Base-by-base conservation (phyloP, 2,329 filamentous ascomycete genomes). In the Ceratocystis destructans region DNA sequence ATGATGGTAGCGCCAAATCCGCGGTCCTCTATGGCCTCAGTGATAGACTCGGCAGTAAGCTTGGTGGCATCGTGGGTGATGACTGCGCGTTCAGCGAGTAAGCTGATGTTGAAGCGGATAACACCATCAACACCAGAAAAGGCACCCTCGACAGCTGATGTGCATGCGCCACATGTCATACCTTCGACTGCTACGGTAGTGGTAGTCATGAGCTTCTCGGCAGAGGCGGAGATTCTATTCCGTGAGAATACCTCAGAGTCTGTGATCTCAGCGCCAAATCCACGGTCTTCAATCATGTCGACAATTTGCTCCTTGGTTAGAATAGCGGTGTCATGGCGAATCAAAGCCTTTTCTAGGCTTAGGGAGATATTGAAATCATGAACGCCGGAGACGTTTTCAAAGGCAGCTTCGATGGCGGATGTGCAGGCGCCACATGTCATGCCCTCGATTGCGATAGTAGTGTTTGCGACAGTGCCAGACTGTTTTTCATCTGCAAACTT, bases 161-260 rank as follows among this genome's bases (percentile, higher is more conserved):
- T 97, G 76, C 94, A 99, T 53, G 94, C 90, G 25, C 93, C 93
- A 73, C 94, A 97, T 1, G 94, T 99, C 94, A 99, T 99, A 63
- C 94, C 94, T 70, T 94, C 90, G 65, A 99, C 89, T 3, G 89
- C 86, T 20, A 99, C 82, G 0, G 92, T 97, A 0, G 92, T 96
- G 0, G 85, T 89, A 66, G 87, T 80, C 3, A 83, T 72, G 67
- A 74, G 71, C 68, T 73, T 75, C 62, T 66, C 63, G 67, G 69
- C 31, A 64, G n/a, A 69, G 41, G 70, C 69, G 25, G 68, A 20
- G 10, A n/a, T 7, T n/a, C 28, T 57, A 17, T 28, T 73, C 72
- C 65, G 81, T 76, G 68, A 80, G 77, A 64, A 65, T 25, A 68
- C 64, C 67, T 82, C 82, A 45, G 87, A 89, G 71, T 93, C 89